Evolutionary conservation across 2,329 filamentous ascomycete species (phyloP).

Genomic region (Fusarium tanahbumbuense): DNA sequence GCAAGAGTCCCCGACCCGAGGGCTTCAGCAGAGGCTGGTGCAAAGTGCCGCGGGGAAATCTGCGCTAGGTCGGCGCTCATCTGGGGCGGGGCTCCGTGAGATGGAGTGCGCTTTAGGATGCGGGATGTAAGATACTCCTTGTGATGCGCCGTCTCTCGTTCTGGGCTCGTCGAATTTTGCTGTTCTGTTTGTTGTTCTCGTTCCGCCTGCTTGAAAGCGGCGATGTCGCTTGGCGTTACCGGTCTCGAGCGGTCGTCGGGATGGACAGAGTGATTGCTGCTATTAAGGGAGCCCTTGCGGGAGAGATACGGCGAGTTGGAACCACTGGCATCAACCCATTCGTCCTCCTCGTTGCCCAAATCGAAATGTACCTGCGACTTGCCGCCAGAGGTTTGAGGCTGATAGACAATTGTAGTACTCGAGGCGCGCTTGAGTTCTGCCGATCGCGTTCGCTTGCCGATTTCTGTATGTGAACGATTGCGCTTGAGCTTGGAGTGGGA

Average conservation of each 20-base stretch:
- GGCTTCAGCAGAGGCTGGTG: constrained; percentile 48
- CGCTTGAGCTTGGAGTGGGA: constrained; percentile 62
- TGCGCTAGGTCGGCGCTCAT: constrained; percentile 69
- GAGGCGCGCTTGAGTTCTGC: constrained; percentile 64
- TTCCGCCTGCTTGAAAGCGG: constrained; percentile 15
- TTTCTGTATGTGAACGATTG: constrained; percentile 39
- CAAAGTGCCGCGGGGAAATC: constrained; percentile 54
- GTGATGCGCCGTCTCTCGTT: constrained; percentile 61
- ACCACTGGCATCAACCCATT: constrained; percentile 75
- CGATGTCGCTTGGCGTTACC: constrained; percentile 50
- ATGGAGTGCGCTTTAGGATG: constrained; percentile 72
- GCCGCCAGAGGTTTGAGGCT: constrained; percentile 55
- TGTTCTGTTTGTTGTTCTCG: constrained; percentile 24
- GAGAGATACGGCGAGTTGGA: constrained; percentile 69
- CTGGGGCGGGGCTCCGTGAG: constrained; percentile 70
- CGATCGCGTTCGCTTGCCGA: constrained; percentile 68
- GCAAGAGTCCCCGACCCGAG: constrained; percentile 42
- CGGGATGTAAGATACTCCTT: constrained; percentile 76
- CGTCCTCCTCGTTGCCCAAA: constrained; percentile 69
- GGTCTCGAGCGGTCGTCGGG: constrained; percentile 54
- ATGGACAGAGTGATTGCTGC: constrained; percentile 60
- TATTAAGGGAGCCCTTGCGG: constrained; percentile 60
- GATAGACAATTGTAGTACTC: constrained; percentile 62
- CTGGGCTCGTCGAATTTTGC: constrained; percentile 46
- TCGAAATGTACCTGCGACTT: constrained; percentile 72